Base-by-base conservation (phyloP, 768 basidiomycete species). In the Infundibulicybe gibba region DNA sequence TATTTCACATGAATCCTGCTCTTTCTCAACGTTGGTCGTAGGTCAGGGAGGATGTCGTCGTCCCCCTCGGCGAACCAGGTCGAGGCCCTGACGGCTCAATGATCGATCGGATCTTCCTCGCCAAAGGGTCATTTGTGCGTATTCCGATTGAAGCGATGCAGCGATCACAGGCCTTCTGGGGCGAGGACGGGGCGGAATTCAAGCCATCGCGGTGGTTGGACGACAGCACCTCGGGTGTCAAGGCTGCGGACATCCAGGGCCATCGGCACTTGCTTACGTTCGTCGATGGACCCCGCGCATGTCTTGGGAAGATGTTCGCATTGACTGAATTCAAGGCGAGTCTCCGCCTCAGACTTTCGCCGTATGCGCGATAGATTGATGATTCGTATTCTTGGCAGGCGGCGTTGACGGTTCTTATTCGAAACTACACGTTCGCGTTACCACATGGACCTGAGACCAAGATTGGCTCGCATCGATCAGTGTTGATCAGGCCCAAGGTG, bases 341-440 rank as follows among this genome's bases (percentile, higher is more conserved):
- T 38, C 16, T 15, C 8, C 25, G 25, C 25, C 25, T 25, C 25
- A 25, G 25, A 25, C 4, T 3, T 15, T 16, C 37, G n/a, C 20
- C 11, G 14, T 41, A 15, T 13, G n/a, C 43, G 32, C 10, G 35
- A 37, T 14, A 15, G 25, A 19, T 12, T 34, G 32, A 39, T 1
- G 14, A 34, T 17, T 6, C 49, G 35, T 38, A 4, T 13, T 5
- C 21, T 14, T 25, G 4, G 11, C 37, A 78, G 77, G 63, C 68
- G 4, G 72, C 68, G 11, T 54, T 80, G 4, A 70, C 66, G 0
- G 67, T 76, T 6, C 58, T 80, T 14, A 65, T 79, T 48, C 63
- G 69, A 2, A 67, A 69, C 47, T 76, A 65, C 47, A 50, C 47
- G 3, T 76, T 75, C 50, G 68, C 72, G 40, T 57, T 71, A 15